A percentile compares a stretch with the other conserved stretches of the same genome.
These are phyloP conservation scores for Verticillium longisporum DNA, from an alignment of 2,329 filamentous ascomycete genomes.

Conservation along the genomic window DNA sequence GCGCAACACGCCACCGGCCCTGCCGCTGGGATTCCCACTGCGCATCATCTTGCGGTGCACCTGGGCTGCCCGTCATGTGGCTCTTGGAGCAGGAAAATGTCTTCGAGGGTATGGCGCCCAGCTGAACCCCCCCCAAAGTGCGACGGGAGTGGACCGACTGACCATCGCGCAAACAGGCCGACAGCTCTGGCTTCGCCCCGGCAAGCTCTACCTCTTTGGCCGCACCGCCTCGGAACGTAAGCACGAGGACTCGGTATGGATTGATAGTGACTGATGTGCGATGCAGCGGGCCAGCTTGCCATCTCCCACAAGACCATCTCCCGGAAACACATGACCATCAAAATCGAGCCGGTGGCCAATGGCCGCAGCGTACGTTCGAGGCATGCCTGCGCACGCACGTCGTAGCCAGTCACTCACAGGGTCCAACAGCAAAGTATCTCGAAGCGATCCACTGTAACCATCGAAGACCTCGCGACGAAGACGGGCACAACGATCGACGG, in stretches of 20 bases:
- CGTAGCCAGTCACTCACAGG: neutral
- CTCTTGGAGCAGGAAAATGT: constrained; percentile 52
- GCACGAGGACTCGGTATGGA: constrained; percentile 9
- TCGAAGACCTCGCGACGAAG: constrained; percentile 79
- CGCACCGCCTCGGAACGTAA: constrained; percentile 63
- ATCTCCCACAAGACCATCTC: constrained; percentile 82
- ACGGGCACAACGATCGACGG: constrained; percentile 76
- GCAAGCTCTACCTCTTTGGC: constrained; percentile 79
- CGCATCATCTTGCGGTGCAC: neutral
- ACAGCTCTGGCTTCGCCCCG: constrained; percentile 77
- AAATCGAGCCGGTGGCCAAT: constrained; percentile 57
- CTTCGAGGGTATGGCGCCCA: constrained; percentile 32
- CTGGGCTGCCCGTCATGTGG: constrained; percentile 44
- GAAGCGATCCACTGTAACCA: constrained; percentile 60
- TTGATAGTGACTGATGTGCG: neutral
- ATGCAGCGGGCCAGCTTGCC: constrained; percentile 56
- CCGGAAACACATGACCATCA: constrained; percentile 76
- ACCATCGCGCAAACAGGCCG: constrained; percentile 20
- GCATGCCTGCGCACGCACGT: neutral
- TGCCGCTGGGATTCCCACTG: neutral
- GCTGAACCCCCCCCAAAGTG: neutral
- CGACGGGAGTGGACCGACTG: neutral
- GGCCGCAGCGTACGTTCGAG: constrained; percentile 56
- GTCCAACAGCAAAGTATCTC: constrained; percentile 49
- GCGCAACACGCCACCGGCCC: neutral